Percentiles rank a stretch among this genome's conserved stretches.
phyloP scores from a whole-genome alignment of 1,139 yeast species.

The Pichia sp. region DNA sequence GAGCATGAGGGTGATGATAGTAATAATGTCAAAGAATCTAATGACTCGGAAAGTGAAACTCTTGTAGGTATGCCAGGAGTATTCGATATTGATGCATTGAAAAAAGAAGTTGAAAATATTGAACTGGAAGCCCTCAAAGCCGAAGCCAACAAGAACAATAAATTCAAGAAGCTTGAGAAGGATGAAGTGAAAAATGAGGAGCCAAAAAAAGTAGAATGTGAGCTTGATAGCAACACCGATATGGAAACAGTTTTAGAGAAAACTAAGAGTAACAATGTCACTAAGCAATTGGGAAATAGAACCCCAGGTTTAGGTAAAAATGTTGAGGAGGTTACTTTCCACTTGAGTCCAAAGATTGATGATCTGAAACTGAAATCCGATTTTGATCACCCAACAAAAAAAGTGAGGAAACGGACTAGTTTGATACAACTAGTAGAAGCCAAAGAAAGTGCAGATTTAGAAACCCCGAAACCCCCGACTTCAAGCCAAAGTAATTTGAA shows the following conservation, averaged over 20 bases:
- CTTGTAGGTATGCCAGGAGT: slow-evolving; percentile 19
- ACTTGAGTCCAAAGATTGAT: not conserved
- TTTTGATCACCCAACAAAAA: slow-evolving; percentile 1
- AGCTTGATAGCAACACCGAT: no score
- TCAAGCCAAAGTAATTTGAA: not conserved
- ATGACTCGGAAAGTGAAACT: not conserved
- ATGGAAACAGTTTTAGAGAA: not conserved
- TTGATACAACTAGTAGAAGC: slow-evolving; percentile 11
- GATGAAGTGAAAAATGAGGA: slow-evolving; percentile 15
- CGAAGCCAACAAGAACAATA: slow-evolving; percentile 19
- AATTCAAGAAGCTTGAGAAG: slow-evolving; percentile 10
- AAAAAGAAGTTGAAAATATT: slow-evolving; percentile 44
- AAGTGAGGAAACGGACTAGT: slow-evolving; percentile 9
- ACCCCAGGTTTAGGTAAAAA: slow-evolving; percentile 5
- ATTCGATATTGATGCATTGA: slow-evolving; percentile 46
- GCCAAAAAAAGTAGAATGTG: slow-evolving; percentile 5
- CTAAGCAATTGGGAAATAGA: slow-evolving; percentile 12
- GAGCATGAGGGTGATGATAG: not conserved
- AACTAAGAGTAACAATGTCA: not conserved
- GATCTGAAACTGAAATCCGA: not conserved
- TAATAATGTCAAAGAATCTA: not conserved
- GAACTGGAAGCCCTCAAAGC: slow-evolving; percentile 30
- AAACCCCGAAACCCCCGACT: not conserved
- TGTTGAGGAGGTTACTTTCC: not conserved
- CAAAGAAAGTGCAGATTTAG: not conserved